Evolutionary conservation across 345 rosid species (phyloP), one percentile per base, ranked within the genome.

Genomic region (Salix udensis): DNA sequence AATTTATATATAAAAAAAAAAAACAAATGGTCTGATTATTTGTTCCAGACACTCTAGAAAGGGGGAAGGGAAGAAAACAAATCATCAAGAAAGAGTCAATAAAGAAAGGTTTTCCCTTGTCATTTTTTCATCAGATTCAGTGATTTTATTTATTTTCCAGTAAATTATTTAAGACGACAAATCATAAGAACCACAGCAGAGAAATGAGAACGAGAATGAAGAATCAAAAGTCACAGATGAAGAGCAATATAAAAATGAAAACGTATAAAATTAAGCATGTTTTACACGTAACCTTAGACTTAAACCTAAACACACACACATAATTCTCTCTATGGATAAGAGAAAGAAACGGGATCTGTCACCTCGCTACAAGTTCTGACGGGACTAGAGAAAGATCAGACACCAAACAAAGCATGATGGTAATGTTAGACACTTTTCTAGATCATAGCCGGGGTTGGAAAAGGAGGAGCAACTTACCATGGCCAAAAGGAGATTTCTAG

Each of bases 401-500:
- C 13, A 55, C 11, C 10, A 55, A 23, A 55, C 62, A 55, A n/a
- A 67, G 14, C 37, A 53, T 18, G 60, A 9, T 53, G 37, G 37
- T 34, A 34, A 0, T 34, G 37, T 34, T 34, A 3, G 0, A 9
- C 5, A 44, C 4, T 55, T n/a, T n/a, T 55, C 28, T 36, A 19
- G 23, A 19, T 15, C 14, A 3, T 30, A 67, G 24, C 15, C 2
- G 37, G 42, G 64, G 50, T 34, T 65, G 21, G 26, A 37, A 26
- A 26, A 12, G 7, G 18, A 5, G 21, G 34, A 28, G 39, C 48
- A 24, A 39, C 21, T 70, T 82, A 85, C 87, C 84, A 85, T 75
- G 46, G 87, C 87, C 74, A 85, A 83, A 19, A 85, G 85, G n/a
- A 85, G 83, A 75, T 85, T 85, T 65, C 87, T 72, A 2, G 87